These are phyloP conservation scores for Melastoma candidum DNA, from an alignment of 441 rosid species.

Conservation along the genomic window DNA sequence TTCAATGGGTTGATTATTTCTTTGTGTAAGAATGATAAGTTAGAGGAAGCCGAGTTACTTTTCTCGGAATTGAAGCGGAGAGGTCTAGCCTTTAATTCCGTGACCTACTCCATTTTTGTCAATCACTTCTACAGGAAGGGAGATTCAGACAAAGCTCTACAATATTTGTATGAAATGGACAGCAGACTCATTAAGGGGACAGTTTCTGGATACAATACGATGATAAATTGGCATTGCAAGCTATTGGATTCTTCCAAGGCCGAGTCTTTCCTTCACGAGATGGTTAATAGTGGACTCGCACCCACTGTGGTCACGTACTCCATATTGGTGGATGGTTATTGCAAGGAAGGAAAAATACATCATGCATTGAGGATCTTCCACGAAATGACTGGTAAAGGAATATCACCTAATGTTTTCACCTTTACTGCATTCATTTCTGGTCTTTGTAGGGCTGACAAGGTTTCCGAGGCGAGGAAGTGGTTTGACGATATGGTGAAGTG, in stretches of 20 bases:
- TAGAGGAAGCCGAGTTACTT: constrained; percentile 54
- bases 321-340: constrained; percentile 60
- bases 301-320: constrained; percentile 82
- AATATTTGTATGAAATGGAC: constrained; percentile 43
- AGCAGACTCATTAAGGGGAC: constrained; percentile 37
- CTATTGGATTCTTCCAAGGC: constrained; percentile 52
- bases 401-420: constrained; percentile 53
- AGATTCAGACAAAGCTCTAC: constrained; percentile 41
- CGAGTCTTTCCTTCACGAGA: constrained; percentile 36
- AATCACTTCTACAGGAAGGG: constrained; percentile 77
- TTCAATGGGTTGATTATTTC: constrained; percentile 68
- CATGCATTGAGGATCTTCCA: constrained; percentile 61
- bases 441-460: constrained; percentile 46
- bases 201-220: constrained; percentile 64
- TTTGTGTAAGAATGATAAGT: constrained; percentile 39
- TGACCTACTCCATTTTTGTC: constrained; percentile 64
- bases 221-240: constrained; percentile 75
- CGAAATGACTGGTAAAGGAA: constrained; percentile 76
- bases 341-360: constrained; percentile 23
- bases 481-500: constrained; percentile 54
- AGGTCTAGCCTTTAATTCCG: constrained; percentile 39
- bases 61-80: constrained; percentile 43
- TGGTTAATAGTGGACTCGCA: constrained; percentile 39
- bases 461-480: constrained; percentile 44
- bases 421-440: constrained; percentile 63